Conservation (phyloP, 1,139 yeast species). For the Scheffersomyces insectosa region DNA sequence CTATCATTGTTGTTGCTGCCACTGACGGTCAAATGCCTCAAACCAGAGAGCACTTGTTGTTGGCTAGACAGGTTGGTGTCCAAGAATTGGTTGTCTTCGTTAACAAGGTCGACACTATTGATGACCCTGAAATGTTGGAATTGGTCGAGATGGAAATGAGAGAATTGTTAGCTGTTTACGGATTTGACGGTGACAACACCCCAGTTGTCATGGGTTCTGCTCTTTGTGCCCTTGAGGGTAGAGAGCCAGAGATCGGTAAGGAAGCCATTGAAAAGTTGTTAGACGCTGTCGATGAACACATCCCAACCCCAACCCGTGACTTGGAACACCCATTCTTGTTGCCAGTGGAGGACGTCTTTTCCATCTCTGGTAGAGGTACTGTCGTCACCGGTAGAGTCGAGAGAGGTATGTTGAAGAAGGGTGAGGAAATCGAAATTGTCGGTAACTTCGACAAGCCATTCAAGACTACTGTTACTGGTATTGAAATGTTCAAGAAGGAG, state of each 20-base stretch:
- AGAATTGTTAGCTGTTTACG: constrained; percentile 85
- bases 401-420: constrained; percentile 96
- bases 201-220: constrained; percentile 99
- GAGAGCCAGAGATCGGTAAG: constrained; percentile 88
- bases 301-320: constrained; percentile 96
- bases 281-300: constrained; percentile 90
- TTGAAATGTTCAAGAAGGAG: constrained; percentile 99
- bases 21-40: constrained; percentile 99
- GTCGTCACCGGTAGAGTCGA: constrained; percentile 99
- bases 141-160: constrained; percentile 99
- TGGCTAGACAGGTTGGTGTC: constrained; percentile 99
- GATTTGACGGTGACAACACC: constrained; percentile 97
- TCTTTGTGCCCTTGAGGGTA: constrained; percentile 88
- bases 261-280: constrained; percentile 80
- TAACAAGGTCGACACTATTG: constrained; percentile 96
- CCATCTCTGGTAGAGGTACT: constrained; percentile 99
- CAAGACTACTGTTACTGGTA: constrained; percentile 96
- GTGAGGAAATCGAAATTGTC: constrained; percentile 97
- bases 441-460: constrained; percentile 85
- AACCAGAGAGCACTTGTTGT: constrained; percentile 96
- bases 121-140: constrained; percentile 99
- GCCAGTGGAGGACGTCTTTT: constrained; percentile 97
- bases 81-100: constrained; percentile 96
- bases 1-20: constrained; percentile 98
- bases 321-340: constrained; percentile 94